phyloP scores from a whole-genome alignment of 2,329 filamentous ascomycete genomes.

The Epichloe gansuensis region DNA sequence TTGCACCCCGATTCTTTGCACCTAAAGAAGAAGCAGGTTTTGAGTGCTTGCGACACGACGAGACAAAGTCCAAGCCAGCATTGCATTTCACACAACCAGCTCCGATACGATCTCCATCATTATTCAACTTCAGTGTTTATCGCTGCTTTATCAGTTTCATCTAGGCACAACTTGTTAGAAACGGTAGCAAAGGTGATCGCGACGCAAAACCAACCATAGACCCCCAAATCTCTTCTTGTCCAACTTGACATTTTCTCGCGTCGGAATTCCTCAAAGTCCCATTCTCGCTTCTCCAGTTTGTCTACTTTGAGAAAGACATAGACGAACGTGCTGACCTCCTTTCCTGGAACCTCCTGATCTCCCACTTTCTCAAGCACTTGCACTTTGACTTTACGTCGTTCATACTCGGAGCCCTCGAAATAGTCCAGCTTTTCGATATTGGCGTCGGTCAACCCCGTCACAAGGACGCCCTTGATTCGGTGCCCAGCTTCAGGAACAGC shows the following conservation, averaged over 20 bases:
- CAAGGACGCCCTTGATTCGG: conserved; percentile 61
- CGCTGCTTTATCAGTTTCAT: conserved; percentile 11
- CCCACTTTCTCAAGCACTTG: conserved; percentile 34
- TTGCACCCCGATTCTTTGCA: too few species aligned
- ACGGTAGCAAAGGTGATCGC: neutral
- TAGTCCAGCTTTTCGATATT: conserved; percentile 65
- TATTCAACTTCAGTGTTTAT: neutral
- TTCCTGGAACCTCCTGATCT: conserved; percentile 24
- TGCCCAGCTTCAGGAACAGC: conserved; percentile 46
- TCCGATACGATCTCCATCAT: too few species aligned
- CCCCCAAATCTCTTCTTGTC: conserved; percentile 35
- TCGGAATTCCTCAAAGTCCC: conserved; percentile 79
- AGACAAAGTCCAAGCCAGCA: neutral
- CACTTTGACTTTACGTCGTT: conserved; percentile 40
- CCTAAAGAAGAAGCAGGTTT: too few species aligned
- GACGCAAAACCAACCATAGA: conserved; percentile 25
- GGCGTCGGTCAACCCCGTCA: conserved; percentile 62
- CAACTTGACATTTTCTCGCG: conserved; percentile 52
- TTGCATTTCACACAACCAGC: too few species aligned
- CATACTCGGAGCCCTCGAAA: conserved; percentile 73
- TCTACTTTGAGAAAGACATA: conserved; percentile 48
- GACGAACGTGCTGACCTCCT: conserved; percentile 41
- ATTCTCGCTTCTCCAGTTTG: conserved; percentile 58
- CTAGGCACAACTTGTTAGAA: conserved; percentile 7
- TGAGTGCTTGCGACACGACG: neutral